Conservation (phyloP, 1,284 basidiomycete species). For the Fomitopsis schrenkii region DNA sequence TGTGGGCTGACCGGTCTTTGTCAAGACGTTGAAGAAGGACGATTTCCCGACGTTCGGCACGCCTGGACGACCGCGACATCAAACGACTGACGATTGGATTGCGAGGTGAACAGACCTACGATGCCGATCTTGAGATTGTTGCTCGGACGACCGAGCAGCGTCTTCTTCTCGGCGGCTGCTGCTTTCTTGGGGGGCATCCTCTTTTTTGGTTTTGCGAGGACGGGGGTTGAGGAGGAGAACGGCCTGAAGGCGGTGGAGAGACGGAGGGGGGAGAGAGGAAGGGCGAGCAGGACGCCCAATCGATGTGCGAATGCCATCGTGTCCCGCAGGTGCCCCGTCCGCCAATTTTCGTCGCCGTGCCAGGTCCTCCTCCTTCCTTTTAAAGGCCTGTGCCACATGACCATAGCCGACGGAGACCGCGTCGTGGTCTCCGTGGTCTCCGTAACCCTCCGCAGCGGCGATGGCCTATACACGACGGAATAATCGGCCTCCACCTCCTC, state of each 20-base stretch:
- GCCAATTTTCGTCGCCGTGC: slow-evolving; percentile 4
- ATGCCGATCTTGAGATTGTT: slow-evolving; percentile 97
- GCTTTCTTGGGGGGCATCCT: slow-evolving; percentile 89
- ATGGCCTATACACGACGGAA: too few relatives aligned
- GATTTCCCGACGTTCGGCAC: slow-evolving; percentile 94
- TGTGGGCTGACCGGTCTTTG: slow-evolving; percentile 69
- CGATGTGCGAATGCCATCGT: slow-evolving; percentile 30
- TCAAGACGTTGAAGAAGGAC: slow-evolving; percentile 93
- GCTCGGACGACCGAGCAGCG: slow-evolving; percentile 81
- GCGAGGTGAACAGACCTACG: slow-evolving; percentile 69
- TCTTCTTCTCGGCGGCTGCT: slow-evolving; percentile 74
- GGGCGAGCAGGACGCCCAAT: slow-evolving; percentile 15
- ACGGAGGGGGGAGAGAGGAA: slow-evolving; percentile 19
- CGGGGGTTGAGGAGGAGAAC: not conserved
- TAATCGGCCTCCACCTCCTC: not conserved
- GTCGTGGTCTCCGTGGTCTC: not conserved
- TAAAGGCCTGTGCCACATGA: not conserved
- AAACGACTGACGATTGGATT: slow-evolving; percentile 11
- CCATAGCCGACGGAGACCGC: not conserved
- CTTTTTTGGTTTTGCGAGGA: slow-evolving; percentile 31
- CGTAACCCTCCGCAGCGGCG: not conserved
- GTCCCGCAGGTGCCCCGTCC: too few relatives aligned
- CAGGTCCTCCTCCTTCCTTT: not conserved
- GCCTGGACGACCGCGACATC: slow-evolving; percentile 41
- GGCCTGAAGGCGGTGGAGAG: slow-evolving; percentile 14